Evolutionary conservation across 192 early-diverging fungal species (phyloP).

Genomic region (Coemansia guatemalensis): DNA sequence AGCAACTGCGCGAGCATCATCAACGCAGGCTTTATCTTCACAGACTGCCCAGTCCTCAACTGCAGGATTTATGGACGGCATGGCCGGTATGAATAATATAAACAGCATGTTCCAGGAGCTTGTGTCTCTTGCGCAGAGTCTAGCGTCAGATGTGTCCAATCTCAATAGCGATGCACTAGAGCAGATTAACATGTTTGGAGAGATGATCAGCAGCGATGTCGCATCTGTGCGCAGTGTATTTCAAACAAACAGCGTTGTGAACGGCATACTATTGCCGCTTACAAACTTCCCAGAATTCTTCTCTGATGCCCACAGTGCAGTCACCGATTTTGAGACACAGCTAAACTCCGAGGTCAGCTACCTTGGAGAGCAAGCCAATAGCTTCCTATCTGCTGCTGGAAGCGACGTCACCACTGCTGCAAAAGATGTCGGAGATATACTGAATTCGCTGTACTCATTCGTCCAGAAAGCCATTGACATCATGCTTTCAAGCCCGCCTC

Average conservation of each 20-base stretch:
- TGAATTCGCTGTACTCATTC: constrained; percentile 30
- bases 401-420: constrained; percentile 14
- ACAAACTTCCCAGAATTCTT: constrained; percentile 32
- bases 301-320: constrained; percentile 11
- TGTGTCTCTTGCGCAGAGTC: constrained; percentile 3
- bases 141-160: constrained; percentile 2
- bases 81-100: background rate
- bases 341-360: constrained; percentile 19
- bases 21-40: background rate
- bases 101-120: constrained; percentile 6
- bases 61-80: constrained; percentile 3
- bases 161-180: constrained; percentile 13
- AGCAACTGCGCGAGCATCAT: background rate
- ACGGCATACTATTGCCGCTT: constrained; percentile 21
- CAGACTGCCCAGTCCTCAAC: background rate
- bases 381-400: constrained; percentile 14
- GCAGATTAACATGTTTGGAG: constrained; percentile 1
- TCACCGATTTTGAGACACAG: constrained; percentile 14
- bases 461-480: constrained; percentile 25
- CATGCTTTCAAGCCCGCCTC: constrained; percentile 28
- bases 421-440: constrained; percentile 9
- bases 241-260: constrained; percentile 24
- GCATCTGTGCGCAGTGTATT: constrained; percentile 6
- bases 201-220: constrained; percentile 8
- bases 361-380: constrained; percentile 5